Conservation (phyloP, 2,329 filamentous ascomycete species). For the Rhynchosporium graminicola region DNA sequence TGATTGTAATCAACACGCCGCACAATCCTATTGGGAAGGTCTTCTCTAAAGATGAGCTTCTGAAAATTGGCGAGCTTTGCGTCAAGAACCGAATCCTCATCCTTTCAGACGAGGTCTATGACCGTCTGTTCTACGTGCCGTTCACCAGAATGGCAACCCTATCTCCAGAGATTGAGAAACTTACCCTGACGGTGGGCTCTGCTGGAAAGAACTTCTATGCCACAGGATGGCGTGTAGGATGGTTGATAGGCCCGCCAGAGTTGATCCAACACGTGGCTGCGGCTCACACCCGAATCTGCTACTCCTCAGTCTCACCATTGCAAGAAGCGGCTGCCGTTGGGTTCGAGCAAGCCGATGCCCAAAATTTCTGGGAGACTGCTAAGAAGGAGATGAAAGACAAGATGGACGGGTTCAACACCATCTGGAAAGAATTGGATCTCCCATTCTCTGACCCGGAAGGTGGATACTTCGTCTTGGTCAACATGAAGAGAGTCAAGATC, state of each 20-base stretch:
- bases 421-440: conserved; percentile 74
- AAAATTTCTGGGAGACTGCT: conserved; percentile 85
- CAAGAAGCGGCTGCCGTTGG: conserved; percentile 94
- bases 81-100: conserved; percentile 94
- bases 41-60: conserved; percentile 79
- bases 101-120: conserved; percentile 90
- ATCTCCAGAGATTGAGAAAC: conserved; percentile 81
- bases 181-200: conserved; percentile 92
- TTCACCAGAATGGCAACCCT: conserved; percentile 92
- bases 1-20: conserved; percentile 88
- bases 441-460: conserved; percentile 77
- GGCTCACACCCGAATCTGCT: conserved; percentile 95
- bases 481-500: conserved; percentile 83
- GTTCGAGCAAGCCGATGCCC: conserved; percentile 83
- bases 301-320: conserved; percentile 86
- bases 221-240: conserved; percentile 94
- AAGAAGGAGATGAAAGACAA: conserved; percentile 88
- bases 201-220: conserved; percentile 98
- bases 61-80: conserved; percentile 82
- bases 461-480: conserved; percentile 95
- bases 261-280: conserved; percentile 89
- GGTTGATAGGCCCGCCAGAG: conserved; percentile 86
- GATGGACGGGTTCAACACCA: conserved; percentile 80
- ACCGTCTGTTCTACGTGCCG: conserved; percentile 90
- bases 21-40: conserved; percentile 98